Evolutionary conservation across 1,139 yeast species (phyloP).

Genomic region (Debaryomycetaceae sp.): DNA sequence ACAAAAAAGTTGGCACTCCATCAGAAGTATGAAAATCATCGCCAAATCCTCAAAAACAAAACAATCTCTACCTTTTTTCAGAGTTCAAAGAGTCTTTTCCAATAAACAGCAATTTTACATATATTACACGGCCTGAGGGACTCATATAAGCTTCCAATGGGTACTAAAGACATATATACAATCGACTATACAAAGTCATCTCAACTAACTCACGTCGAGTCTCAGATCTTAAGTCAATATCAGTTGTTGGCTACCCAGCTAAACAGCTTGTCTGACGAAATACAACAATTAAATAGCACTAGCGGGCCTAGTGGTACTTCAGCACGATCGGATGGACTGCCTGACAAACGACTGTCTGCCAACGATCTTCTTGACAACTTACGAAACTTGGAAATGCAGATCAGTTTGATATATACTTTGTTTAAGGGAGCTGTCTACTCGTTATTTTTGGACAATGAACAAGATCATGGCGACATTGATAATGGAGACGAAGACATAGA

Average conservation of each 20-base stretch:
- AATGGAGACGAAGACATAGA: conserved; percentile 3
- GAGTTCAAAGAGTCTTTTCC: no score
- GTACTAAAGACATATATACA: conserved; percentile 12
- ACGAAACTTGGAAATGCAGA: conserved; percentile 57
- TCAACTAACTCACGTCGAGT: conserved; percentile 35
- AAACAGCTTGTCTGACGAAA: conserved; percentile 29
- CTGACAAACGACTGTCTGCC: conserved; percentile 6
- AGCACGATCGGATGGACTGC: conserved; percentile 7
- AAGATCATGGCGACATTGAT: conserved; percentile 10
- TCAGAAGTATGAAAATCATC: no score
- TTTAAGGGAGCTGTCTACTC: conserved; percentile 71
- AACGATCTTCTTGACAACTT: conserved; percentile 44
- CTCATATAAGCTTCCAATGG: conserved; percentile 4
- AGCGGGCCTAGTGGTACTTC: conserved; percentile 1
- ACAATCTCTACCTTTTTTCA: no score
- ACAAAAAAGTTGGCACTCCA: no score
- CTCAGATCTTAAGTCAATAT: conserved; percentile 44
- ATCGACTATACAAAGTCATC: conserved; percentile 28
- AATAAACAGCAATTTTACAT: no score
- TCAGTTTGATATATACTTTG: conserved; percentile 63
- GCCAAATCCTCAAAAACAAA: no score
- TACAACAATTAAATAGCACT: conserved; percentile 25
- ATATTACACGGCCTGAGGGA: no score
- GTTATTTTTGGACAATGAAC: conserved; percentile 43
- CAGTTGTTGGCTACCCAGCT: conserved; percentile 45